Evolutionary conservation across 1,284 basidiomycete genomes (phyloP).

Genomic region (Taiwanofungus camphoratus): DNA sequence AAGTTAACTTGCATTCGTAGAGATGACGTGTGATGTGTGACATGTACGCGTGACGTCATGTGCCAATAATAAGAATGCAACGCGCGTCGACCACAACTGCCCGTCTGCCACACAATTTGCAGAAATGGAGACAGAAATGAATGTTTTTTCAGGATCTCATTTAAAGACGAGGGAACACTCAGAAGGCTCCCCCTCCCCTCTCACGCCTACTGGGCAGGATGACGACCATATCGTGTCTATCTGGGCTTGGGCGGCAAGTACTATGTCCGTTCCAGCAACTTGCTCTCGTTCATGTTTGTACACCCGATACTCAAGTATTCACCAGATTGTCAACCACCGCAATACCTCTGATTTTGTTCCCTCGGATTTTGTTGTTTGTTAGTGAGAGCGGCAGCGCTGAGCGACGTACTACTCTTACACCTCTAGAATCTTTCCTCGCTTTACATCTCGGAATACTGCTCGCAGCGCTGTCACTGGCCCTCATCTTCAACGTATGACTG

Average conservation of each 20-base stretch:
- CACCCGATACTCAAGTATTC: neutral
- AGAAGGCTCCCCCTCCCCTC: too few species aligned
- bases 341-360: constrained; percentile 45
- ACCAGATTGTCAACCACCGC: constrained; percentile 38
- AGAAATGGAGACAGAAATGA: too few species aligned
- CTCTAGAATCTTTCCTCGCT: constrained; percentile 61
- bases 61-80: too few species aligned
- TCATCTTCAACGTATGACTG: constrained; percentile 52
- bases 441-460: constrained; percentile 59
- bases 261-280: constrained; percentile 29
- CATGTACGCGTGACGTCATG: too few species aligned
- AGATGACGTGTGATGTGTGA: too few species aligned
- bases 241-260: constrained; percentile 45
- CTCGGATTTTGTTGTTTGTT: constrained; percentile 57
- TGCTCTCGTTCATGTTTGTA: neutral
- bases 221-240: constrained; percentile 22
- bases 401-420: constrained; percentile 44
- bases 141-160: too few species aligned
- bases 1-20: neutral
- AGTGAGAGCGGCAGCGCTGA: constrained; percentile 38
- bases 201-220: too few species aligned
- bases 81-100: too few species aligned
- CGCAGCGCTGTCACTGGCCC: constrained; percentile 43
- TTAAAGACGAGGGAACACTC: too few species aligned
- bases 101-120: too few species aligned